Evolutionary conservation across 352 stramenopile species (phyloP), one percentile per base, ranked within the genome.

Genomic region (Globisporangium polare): DNA sequence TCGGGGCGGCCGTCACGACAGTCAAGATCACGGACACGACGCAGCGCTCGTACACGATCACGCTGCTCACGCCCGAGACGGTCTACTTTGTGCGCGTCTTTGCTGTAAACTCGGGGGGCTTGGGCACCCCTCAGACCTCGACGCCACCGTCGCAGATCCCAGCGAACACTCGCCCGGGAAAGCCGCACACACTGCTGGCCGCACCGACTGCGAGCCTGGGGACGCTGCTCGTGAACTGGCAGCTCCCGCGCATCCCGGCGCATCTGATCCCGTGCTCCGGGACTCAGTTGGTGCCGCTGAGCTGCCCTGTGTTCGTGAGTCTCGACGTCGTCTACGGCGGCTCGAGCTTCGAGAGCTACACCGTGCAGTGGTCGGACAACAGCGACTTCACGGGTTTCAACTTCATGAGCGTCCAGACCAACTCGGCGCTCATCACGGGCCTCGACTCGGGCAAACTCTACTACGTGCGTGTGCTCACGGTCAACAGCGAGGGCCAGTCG

Each of bases 301-400:
- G 70, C 52, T 94, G 85, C 51, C 80, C 83, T 1, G 56, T 80
- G 42, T 74, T 82, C 18, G 75, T 84, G 45, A 88, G 77, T 33
- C 62, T 90, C 3, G 97, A 97, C 66, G 89, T 93, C 37, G 93
- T 96, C 6, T 90, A 90, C 68, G 94, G 94, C 26, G 96, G 95
- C 46, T 87, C 86, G 41, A 78, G 74, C 41, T 86, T 99, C 17
- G 82, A 90, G 64, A 86, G 84, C 26, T 99, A 98, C 73, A 53
- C 97, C 5, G 84, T 99, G n/a, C 94, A 99, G 67, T 98, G 90
- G 85, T 72, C 78, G 0, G 68, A 69, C 15, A 78, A 65, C 18
- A 83, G 68, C 39, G 72, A 78, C 35, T 96, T 97, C 55, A 83
- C 79, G 22, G 81, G 84, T 56, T 73, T 75, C 20, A 85, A 83